Percentiles rank a stretch among this genome's conserved stretches.
These are phyloP conservation scores for Hanseniaspora meyeri DNA, from an alignment of 805 yeast genomes.

Conservation along the genomic window DNA sequence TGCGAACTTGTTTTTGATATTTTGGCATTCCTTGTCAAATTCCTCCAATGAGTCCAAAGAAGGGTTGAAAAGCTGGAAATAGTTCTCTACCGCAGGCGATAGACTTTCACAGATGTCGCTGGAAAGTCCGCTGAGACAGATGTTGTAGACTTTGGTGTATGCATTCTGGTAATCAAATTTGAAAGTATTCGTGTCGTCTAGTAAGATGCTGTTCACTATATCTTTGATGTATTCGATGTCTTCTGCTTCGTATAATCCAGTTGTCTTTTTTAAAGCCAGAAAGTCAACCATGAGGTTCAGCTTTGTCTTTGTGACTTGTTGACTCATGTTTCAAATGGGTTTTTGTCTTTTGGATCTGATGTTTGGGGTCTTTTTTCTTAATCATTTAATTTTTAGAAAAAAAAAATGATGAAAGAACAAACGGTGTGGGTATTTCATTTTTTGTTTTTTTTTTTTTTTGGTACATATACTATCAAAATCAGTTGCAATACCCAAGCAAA, in stretches of 20 bases:
- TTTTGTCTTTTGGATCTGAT: not conserved
- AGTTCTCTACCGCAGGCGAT: not conserved
- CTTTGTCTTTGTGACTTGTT: not conserved
- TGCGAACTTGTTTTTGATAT: not conserved
- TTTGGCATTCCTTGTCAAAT: not conserved
- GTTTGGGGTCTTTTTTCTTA: not conserved
- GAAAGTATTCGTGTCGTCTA: not conserved
- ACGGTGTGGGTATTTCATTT: not conserved
- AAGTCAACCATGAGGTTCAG: not conserved
- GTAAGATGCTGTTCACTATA: not conserved
- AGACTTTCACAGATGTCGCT: not conserved
- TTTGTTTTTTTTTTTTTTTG: too few relatives aligned
- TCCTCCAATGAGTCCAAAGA: not conserved
- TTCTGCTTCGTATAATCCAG: not conserved
- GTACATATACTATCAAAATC: too few relatives aligned
- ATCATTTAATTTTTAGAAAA: not conserved
- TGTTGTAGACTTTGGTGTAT: slow-evolving; percentile 8
- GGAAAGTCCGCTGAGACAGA: not conserved
- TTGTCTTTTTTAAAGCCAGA: not conserved
- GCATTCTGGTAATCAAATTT: not conserved
- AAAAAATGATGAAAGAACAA: not conserved
- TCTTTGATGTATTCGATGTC: not conserved
- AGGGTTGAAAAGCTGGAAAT: not conserved
- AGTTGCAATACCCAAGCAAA: too few relatives aligned
- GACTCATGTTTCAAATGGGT: not conserved